These are phyloP conservation scores for Boechera retrofracta DNA, from an alignment of 345 rosid genomes.

Conservation along the genomic window DNA sequence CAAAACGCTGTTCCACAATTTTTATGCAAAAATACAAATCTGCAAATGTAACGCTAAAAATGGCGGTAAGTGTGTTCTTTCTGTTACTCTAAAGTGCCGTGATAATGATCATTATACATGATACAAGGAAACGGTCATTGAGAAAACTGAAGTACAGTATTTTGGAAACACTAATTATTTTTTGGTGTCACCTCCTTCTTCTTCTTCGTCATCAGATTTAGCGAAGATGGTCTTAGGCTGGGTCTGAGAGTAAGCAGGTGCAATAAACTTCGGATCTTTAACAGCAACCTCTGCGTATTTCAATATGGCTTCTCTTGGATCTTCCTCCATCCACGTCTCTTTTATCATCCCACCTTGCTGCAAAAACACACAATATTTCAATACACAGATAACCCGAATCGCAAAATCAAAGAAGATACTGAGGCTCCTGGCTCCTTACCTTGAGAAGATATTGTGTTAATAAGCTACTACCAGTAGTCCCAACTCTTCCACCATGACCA, in stretches of 20 bases:
- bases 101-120: conserved; percentile 12
- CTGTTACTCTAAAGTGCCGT: not conserved
- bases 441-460: conserved; percentile 95
- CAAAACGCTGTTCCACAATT: not conserved
- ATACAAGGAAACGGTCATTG: conserved; percentile 5
- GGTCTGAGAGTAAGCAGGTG: conserved; percentile 93
- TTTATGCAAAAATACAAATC: not conserved
- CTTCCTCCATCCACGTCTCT: conserved; percentile 99
- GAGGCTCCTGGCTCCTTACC: conserved; percentile 49
- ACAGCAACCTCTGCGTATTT: conserved; percentile 93
- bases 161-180: conserved; percentile 12
- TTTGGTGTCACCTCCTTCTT: conserved; percentile 55
- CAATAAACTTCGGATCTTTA: conserved; percentile 90
- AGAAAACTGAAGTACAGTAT: conserved; percentile 10
- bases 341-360: conserved; percentile 99
- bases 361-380: conserved; percentile 33
- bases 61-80: not conserved
- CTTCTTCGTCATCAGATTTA: conserved; percentile 85
- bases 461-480: conserved; percentile 84
- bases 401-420: conserved; percentile 1
- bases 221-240: conserved; percentile 91
- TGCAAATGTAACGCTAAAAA: not conserved
- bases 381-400: not conserved
- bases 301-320: conserved; percentile 96
- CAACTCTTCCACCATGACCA: conserved; percentile 95